A percentile compares a stretch with the other conserved stretches of the same genome.
These are phyloP conservation scores for Pythium brachiatum DNA, from an alignment of 352 stramenopile genomes.

Conservation along the genomic window DNA sequence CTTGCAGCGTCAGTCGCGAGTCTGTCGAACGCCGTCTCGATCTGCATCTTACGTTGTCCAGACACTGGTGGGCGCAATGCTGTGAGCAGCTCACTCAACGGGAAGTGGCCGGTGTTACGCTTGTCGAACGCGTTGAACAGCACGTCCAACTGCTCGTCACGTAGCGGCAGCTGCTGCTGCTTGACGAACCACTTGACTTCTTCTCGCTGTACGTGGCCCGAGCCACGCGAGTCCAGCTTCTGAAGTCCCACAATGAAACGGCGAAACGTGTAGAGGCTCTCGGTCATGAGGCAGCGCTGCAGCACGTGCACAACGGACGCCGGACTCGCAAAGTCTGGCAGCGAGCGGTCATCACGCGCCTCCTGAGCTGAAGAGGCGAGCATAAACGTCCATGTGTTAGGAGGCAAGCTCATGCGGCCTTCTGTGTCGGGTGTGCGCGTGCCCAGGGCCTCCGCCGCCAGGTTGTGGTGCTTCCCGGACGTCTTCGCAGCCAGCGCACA, in stretches of 20 bases:
- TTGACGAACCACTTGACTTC: slow-evolving; percentile 64
- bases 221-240: slow-evolving; percentile 40
- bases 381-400: slow-evolving; percentile 72
- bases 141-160: slow-evolving; percentile 74
- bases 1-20: slow-evolving; percentile 24
- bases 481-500: slow-evolving; percentile 42
- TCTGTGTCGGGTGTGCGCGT: slow-evolving; percentile 70
- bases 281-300: slow-evolving; percentile 46
- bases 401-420: slow-evolving; percentile 35
- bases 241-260: slow-evolving; percentile 40
- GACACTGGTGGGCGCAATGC: slow-evolving; percentile 40
- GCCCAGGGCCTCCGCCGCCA: slow-evolving; percentile 53
- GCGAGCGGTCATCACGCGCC: slow-evolving; percentile 40
- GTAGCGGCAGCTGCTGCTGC: slow-evolving; percentile 47
- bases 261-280: slow-evolving; percentile 67
- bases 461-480: slow-evolving; percentile 68
- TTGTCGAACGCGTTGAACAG: slow-evolving; percentile 73
- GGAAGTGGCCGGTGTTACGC: slow-evolving; percentile 60
- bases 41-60: slow-evolving; percentile 31
- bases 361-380: slow-evolving; percentile 37
- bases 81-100: slow-evolving; percentile 40
- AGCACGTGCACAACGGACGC: slow-evolving; percentile 45
- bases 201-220: slow-evolving; percentile 62
- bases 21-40: slow-evolving; percentile 45
- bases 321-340: slow-evolving; percentile 44